Conservation (phyloP, 768 basidiomycete species). For the Piloderma croceum region DNA sequence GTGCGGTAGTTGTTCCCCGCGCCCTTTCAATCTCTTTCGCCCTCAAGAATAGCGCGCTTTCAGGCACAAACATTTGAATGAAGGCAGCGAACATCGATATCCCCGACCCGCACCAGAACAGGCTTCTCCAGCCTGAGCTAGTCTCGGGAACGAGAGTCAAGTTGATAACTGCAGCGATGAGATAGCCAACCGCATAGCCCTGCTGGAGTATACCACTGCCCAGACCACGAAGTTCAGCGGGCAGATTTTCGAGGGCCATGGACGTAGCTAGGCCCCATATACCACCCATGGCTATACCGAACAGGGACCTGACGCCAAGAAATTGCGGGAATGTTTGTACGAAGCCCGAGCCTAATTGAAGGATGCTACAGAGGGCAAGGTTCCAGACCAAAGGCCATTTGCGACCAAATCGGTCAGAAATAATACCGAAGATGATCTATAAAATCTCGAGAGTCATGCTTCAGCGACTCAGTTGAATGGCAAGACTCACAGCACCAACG, state of each 20-base stretch:
- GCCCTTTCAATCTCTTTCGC: conserved; percentile 53
- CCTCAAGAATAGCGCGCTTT: conserved; percentile 67
- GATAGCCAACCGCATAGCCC: conserved; percentile 84
- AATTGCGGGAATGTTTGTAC: conserved; percentile 72
- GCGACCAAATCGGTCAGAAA: conserved; percentile 86
- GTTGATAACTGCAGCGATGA: conserved; percentile 81
- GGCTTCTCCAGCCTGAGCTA: conserved; percentile 53
- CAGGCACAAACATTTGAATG: conserved; percentile 65
- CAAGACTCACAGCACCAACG: conserved; percentile 49
- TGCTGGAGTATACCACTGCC: conserved; percentile 83
- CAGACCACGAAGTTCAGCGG: conserved; percentile 80
- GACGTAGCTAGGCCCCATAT: conserved; percentile 83
- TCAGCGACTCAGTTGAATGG: too few relatives aligned
- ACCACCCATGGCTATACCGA: conserved; percentile 86
- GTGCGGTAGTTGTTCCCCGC: conserved; percentile 26
- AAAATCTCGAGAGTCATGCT: too few relatives aligned
- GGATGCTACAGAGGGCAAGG: conserved; percentile 59
- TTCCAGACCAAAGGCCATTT: conserved; percentile 90
- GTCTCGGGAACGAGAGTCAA: conserved; percentile 52
- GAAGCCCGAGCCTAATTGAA: conserved; percentile 81
- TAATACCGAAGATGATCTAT: conserved; percentile 69
- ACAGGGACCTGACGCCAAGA: conserved; percentile 75
- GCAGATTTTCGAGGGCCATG: conserved; percentile 85
- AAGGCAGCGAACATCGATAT: conserved; percentile 65
- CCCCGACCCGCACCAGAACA: conserved; percentile 79